Evolutionary conservation across 1,284 basidiomycete genomes (phyloP).

Genomic region (Pterulicium gracile): DNA sequence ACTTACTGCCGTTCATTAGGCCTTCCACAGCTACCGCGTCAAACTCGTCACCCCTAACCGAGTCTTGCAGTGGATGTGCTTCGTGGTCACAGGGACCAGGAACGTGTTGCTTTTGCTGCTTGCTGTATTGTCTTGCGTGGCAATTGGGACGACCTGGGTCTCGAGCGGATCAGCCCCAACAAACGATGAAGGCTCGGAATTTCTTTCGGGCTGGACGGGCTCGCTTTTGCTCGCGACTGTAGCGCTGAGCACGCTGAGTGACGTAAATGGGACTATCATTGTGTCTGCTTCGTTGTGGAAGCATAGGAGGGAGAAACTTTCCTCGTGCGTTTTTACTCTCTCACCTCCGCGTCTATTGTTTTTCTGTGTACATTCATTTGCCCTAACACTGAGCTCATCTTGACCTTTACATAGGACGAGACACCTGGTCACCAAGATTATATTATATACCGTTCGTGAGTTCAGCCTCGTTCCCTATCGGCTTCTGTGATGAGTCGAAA

Average conservation of each 20-base stretch:
- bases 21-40: background rate
- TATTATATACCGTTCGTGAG: background rate
- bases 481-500: too few species aligned
- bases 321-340: background rate
- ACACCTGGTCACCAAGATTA: background rate
- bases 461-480: background rate
- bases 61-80: background rate
- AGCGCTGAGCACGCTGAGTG: background rate
- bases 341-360: background rate
- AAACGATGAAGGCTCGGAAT: too few species aligned
- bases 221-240: background rate
- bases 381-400: too few species aligned
- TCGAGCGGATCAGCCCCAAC: too few species aligned
- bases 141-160: too few species aligned
- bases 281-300: background rate
- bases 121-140: background rate
- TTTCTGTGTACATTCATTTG: too few species aligned
- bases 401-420: background rate
- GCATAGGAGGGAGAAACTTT: background rate
- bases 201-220: background rate
- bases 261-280: background rate
- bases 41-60: background rate
- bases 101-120: background rate
- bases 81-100: background rate
- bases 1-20: background rate